Evolutionary conservation across 2,329 filamentous ascomycete genomes (phyloP).

Genomic region (Colletotrichum cuscutae): DNA sequence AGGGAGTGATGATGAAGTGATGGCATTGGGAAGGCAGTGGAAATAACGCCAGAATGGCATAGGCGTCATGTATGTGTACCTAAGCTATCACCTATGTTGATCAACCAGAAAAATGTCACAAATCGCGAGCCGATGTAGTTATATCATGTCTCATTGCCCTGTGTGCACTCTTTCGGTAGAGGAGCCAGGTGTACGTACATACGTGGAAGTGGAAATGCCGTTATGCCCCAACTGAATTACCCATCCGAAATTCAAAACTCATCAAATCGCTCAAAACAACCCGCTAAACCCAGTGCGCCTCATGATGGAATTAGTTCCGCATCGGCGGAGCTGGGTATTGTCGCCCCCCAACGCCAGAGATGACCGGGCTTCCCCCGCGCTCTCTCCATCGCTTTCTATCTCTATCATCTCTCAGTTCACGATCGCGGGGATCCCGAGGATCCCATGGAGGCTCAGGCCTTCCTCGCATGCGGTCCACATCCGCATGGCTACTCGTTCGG

Average conservation of each 20-base stretch:
- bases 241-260: background rate
- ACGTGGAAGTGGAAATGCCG: constrained; percentile 7
- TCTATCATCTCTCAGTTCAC: constrained; percentile 33
- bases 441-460: constrained; percentile 28
- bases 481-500: constrained; percentile 61
- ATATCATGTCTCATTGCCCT: constrained; percentile 7
- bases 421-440: constrained; percentile 31
- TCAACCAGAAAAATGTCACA: background rate
- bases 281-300: constrained; percentile 2
- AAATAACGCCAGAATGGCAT: background rate
- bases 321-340: constrained; percentile 34
- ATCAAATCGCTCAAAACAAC: constrained; percentile 6
- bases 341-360: constrained; percentile 34
- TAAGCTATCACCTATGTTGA: background rate
- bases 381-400: constrained; percentile 36
- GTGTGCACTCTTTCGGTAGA: constrained; percentile 3
- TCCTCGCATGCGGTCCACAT: constrained; percentile 51
- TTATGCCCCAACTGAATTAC: background rate
- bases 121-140: background rate
- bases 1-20: background rate
- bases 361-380: constrained; percentile 23
- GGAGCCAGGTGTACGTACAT: constrained; percentile 10
- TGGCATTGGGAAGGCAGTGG: background rate
- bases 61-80: background rate
- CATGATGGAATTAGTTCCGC: constrained; percentile 23